These are phyloP conservation scores for Neurospora intermedia DNA, from an alignment of 495 filamentous ascomycete genomes.

Conservation along the genomic window DNA sequence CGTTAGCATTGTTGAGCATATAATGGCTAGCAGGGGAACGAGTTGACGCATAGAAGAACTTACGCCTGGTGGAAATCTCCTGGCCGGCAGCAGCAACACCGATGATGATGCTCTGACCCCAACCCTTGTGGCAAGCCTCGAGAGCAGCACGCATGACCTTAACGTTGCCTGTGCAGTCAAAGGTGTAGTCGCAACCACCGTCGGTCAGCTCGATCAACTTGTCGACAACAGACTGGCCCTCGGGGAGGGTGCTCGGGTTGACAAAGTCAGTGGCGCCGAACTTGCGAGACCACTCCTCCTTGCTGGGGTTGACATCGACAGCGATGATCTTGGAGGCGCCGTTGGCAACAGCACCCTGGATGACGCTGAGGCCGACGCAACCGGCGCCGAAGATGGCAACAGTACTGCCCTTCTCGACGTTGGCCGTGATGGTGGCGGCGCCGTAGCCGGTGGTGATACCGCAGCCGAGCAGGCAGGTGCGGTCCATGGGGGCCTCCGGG, in stretches of 20 bases:
- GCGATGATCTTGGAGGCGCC: slow-evolving; percentile 85
- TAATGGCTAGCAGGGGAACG: neutral
- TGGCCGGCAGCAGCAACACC: slow-evolving; percentile 95
- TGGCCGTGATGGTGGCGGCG: slow-evolving; percentile 84
- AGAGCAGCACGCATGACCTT: slow-evolving; percentile 91
- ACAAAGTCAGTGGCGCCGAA: slow-evolving; percentile 97
- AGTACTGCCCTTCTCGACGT: slow-evolving; percentile 77
- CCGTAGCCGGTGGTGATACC: slow-evolving; percentile 99
- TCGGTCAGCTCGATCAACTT: slow-evolving; percentile 97
- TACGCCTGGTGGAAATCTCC: slow-evolving; percentile 92
- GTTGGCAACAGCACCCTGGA: slow-evolving; percentile 88
- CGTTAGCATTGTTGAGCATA: slow-evolving; percentile 12
- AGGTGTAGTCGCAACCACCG: slow-evolving; percentile 96
- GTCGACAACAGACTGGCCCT: slow-evolving; percentile 72
- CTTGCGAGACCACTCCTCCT: slow-evolving; percentile 85
- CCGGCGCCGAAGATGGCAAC: slow-evolving; percentile 94
- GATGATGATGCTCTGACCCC: slow-evolving; percentile 97
- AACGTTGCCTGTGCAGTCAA: slow-evolving; percentile 97
- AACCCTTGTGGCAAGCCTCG: slow-evolving; percentile 98
- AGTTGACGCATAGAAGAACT: slow-evolving; percentile 29
- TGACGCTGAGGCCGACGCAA: slow-evolving; percentile 87
- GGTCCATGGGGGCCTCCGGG: slow-evolving; percentile 85
- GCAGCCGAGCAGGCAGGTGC: slow-evolving; percentile 89
- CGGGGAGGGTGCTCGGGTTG: slow-evolving; percentile 70
- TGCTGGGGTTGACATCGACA: slow-evolving; percentile 85